Percentiles rank a stretch among this genome's conserved stretches.
These are phyloP conservation scores for Scheffersomyces lignicola DNA, from an alignment of 1,139 yeast species.

Conservation along the genomic window DNA sequence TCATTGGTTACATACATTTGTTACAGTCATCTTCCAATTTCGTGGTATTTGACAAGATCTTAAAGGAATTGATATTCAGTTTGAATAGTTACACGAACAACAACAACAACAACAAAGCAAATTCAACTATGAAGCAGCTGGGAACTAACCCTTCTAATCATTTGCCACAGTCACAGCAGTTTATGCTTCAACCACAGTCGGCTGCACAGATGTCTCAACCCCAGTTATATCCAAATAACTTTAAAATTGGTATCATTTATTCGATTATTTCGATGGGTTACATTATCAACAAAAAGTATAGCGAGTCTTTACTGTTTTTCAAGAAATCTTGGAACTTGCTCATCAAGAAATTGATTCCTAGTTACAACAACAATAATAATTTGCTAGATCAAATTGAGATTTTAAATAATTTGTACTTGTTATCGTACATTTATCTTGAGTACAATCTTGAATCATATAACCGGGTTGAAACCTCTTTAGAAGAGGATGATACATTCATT, in stretches of 20 bases:
- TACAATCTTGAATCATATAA: conserved; percentile 21
- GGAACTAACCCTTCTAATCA: background rate
- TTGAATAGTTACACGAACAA: conserved; percentile 19
- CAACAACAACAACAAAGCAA: conserved; percentile 5
- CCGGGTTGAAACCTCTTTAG: conserved; percentile 1
- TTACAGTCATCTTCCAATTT: conserved; percentile 19
- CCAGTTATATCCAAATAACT: conserved; percentile 17
- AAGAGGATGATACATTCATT: conserved; percentile 16
- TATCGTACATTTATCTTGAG: conserved; percentile 31
- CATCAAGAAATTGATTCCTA: conserved; percentile 43
- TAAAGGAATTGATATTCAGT: conserved; percentile 26
- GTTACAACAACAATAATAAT: conserved; percentile 36
- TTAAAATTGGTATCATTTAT: conserved; percentile 30
- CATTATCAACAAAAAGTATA: conserved; percentile 15
- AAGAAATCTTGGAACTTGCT: conserved; percentile 46
- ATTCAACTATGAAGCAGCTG: background rate
- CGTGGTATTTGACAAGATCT: conserved; percentile 20
- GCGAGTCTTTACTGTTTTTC: conserved; percentile 32
- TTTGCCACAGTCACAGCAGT: background rate
- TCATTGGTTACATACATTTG: conserved; percentile 32
- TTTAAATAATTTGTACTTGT: conserved; percentile 31
- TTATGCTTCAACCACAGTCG: conserved; percentile 2
- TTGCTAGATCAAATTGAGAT: conserved; percentile 43
- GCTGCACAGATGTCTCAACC: conserved; percentile 1
- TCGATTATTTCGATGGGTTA: conserved; percentile 28